Conservation (phyloP, 768 basidiomycete genomes). For the Xanthoconium stramineum region DNA sequence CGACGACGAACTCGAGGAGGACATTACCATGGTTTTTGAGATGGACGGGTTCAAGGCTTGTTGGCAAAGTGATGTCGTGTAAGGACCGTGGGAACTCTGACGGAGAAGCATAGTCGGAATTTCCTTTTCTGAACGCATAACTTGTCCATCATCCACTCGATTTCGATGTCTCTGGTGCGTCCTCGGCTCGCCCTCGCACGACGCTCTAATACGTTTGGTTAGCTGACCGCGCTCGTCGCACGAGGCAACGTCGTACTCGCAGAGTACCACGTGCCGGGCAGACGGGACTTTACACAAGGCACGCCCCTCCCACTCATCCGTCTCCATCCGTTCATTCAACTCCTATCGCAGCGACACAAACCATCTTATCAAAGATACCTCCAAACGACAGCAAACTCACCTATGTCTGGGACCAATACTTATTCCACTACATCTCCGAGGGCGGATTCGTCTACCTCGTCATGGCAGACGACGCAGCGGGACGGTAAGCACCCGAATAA, state of each 20-base stretch:
- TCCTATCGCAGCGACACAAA: constrained; percentile 62
- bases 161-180: constrained; percentile 28
- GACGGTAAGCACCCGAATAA: constrained; percentile 49
- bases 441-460: constrained; percentile 85
- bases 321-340: background rate
- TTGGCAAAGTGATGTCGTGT: constrained; percentile 23
- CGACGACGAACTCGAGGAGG: background rate
- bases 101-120: constrained; percentile 3
- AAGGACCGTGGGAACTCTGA: constrained; percentile 22
- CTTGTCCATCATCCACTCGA: background rate
- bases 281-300: constrained; percentile 90
- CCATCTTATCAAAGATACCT: constrained; percentile 92
- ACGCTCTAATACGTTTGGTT: background rate
- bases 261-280: constrained; percentile 70
- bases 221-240: constrained; percentile 87
- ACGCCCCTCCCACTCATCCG: constrained; percentile 11
- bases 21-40: constrained; percentile 33
- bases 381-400: constrained; percentile 81
- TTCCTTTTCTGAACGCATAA: constrained; percentile 12
- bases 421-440: constrained; percentile 93
- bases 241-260: constrained; percentile 78
- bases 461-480: constrained; percentile 92
- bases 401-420: constrained; percentile 90
- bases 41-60: constrained; percentile 6
- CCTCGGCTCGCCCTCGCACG: background rate